Conservation (phyloP, 176 grass and related monocot genomes). For the Oryza coarctata region DNA sequence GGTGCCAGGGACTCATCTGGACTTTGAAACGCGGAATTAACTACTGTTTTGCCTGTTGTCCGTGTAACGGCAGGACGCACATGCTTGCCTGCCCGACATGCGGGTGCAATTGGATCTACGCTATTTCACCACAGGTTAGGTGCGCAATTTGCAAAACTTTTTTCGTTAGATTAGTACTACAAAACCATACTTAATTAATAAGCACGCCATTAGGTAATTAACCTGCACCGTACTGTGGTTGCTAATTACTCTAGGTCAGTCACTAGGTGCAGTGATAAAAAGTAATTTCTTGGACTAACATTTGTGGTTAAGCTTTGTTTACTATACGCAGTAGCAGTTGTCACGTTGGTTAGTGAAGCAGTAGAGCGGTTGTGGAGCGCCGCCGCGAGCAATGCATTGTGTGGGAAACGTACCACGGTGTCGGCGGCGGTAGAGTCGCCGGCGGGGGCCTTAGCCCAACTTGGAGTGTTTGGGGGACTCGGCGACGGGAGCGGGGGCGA, state of each 20-base stretch:
- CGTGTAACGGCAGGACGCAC: constrained; percentile 32
- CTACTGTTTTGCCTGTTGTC: not conserved
- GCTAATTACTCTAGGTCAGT: not conserved
- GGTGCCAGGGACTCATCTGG: not conserved
- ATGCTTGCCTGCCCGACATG: constrained; percentile 33
- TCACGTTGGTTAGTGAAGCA: not conserved
- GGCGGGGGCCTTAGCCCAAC: constrained; percentile 39
- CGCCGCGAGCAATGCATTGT: not conserved
- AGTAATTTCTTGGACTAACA: not conserved
- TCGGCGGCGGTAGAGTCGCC: constrained; percentile 22
- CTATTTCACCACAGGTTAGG: not conserved
- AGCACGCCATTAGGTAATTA: not conserved
- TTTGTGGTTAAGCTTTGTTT: not conserved
- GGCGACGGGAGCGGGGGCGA: constrained; percentile 45
- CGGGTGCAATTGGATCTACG: constrained; percentile 26
- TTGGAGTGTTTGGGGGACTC: constrained; percentile 18
- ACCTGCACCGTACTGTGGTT: not conserved
- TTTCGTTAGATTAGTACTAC: not conserved
- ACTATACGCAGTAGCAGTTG: not conserved
- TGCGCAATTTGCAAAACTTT: not conserved
- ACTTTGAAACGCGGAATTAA: constrained; percentile 26
- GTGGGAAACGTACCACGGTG: constrained; percentile 34
- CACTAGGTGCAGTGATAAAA: not conserved
- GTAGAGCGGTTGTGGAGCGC: not conserved
- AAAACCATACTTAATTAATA: not conserved